Base-by-base conservation (phyloP, 2,329 filamentous ascomycete genomes). In the Xylariales sp. region DNA sequence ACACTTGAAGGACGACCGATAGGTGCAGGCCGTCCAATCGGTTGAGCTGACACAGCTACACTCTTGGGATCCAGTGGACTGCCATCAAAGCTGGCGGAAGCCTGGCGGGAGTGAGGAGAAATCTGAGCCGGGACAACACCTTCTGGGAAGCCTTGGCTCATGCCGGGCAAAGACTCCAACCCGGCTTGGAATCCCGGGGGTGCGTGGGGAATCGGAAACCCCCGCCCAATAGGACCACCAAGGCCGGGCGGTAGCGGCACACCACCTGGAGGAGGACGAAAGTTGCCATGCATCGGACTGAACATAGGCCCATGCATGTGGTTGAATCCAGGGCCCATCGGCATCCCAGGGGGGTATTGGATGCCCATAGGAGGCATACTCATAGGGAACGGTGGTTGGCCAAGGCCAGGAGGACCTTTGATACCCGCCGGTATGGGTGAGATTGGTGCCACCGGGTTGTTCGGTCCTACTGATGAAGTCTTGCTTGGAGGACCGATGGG, bases 1-100 rank as follows among this genome's bases (percentile, higher is more conserved):
- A 78, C 78, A 57, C 89, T 95, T 13, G 83, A 82, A 1, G 93
- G 91, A 23, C 89, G 78, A 45, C 91, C 88, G 46, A 97, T 96
- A 1, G 91, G 91, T 17, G 86, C 79, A 18, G 90, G 91, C 38
- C 89, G 78, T 31, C 83, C 76, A 43, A 94, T 91, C 2, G 87
- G 86, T 45, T 88, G 83, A 23, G 82, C 72, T 38, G 78, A 69
- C 10, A 70, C 61, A 18, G 65, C 61, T 27, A 52, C 30, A 45
- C 33, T 41, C 34, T 42, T 48, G 40, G 49, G 32, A 40, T 57
- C 47, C 25, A 54, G 29, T 20, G 71, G 65, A 13, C 69, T 67
- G 3, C 48, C 29, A 7, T 90, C 85, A 44, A 83, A 79, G 11
- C 83, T 82, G 11, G 71, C 72, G 5, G 88, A 95, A 10, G 78